Evolutionary conservation across 192 early-diverging fungal genomes (phyloP), one percentile per base, ranked within the genome.

Genomic region (Coemansia sp.): DNA sequence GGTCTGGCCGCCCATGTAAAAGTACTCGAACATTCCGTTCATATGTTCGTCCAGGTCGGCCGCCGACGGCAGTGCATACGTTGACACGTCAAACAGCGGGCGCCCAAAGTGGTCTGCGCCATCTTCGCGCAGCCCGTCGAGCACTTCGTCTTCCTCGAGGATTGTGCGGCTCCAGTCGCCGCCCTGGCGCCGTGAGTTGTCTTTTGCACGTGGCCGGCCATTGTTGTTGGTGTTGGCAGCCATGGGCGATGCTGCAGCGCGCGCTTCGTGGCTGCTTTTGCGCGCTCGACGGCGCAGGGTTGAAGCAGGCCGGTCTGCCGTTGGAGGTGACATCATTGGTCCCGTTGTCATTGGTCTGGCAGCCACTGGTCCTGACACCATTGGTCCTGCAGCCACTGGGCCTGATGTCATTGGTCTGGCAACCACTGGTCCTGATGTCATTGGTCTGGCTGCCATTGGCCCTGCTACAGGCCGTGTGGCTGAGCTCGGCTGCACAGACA

Each of bases 11-110:
- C 77, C 77, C 58, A 80, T 80, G 56, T 80, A 80, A 58, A 80
- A 80, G 62, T 80, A 80, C 68, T 80, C 77, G 10, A 80, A 74
- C 58, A 74, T 70, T 7, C 77, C 77, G 62, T 74, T 74, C 31
- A 73, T 64, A 40, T 80, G 77, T 64, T 80, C 77, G 31, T 67
- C 65, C 49, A 80, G 64, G 18, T 80, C 77, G 2, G 52, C 60
- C 2, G 12, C 28, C 5, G 61, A 20, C 0, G 77, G 77, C 56
- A 74, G 63, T 34, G 65, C 65, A 40, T 80, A 80, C 11, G 60
- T 59, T 17, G 44, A 15, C 15, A 68, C 64, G 51, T 80, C 72
- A 15, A 71, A 74, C 8, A 74, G 49, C 21, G 77, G 77, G 12
- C 77, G 64, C 3, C 77, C 77, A 52, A 80, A 80, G 44, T 40